A percentile compares a stretch with the other conserved stretches of the same genome.
Evolutionary conservation across 495 filamentous ascomycete genomes (phyloP).

Genomic region (Penicillium canariense): DNA sequence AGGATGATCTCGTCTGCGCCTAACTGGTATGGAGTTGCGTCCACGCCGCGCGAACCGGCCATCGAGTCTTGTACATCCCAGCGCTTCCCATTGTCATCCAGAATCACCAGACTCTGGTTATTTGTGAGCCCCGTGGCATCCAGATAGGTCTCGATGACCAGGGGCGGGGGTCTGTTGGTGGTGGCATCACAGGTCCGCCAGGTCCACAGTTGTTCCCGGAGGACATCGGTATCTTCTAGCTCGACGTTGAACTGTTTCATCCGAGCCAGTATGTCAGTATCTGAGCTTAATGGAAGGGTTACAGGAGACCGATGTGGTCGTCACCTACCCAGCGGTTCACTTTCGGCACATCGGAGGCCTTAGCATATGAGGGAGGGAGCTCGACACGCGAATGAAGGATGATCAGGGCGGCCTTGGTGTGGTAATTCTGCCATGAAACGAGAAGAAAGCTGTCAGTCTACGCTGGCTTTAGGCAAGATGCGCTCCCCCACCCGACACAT

Average conservation of each 20-base stretch:
- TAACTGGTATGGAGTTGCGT: constrained; percentile 29
- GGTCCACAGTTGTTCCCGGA: constrained; percentile 71
- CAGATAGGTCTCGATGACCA: constrained; percentile 88
- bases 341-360: constrained; percentile 59
- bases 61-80: constrained; percentile 90
- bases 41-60: constrained; percentile 52
- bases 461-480: neutral
- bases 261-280: neutral
- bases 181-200: constrained; percentile 78
- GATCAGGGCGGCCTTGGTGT: constrained; percentile 81
- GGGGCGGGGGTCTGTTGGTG: constrained; percentile 73
- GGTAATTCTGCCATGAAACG: constrained; percentile 67
- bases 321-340: constrained; percentile 90
- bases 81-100: constrained; percentile 84
- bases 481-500: constrained; percentile 20
- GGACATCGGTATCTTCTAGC: constrained; percentile 84
- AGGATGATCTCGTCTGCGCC: constrained; percentile 68
- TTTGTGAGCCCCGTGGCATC: constrained; percentile 76
- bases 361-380: constrained; percentile 58
- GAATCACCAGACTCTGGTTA: constrained; percentile 80
- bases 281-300: neutral
- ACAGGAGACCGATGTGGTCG: neutral
- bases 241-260: constrained; percentile 81
- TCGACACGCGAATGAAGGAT: constrained; percentile 76
- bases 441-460: constrained; percentile 10